Conservation (phyloP, 441 rosid genomes). For the Sinapis alba region DNA sequence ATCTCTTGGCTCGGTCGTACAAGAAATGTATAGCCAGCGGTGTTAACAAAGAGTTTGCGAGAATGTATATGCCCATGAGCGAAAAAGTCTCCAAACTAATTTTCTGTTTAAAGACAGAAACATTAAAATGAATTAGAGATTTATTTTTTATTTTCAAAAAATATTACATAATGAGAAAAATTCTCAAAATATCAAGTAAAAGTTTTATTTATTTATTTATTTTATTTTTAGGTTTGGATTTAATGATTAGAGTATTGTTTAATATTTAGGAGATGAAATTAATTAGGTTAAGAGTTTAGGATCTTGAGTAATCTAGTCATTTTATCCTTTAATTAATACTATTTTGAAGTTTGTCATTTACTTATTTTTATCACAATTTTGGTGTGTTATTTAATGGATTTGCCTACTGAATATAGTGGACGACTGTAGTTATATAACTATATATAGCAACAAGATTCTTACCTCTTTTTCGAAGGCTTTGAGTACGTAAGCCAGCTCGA, state of each 20-base stretch:
- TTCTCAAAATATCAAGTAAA: background rate
- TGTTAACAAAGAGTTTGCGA: constrained; percentile 31
- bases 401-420: background rate
- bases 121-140: background rate
- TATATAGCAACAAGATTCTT: constrained; percentile 16
- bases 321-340: background rate
- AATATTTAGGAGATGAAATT: background rate
- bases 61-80: constrained; percentile 12
- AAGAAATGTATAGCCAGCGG: constrained; percentile 46
- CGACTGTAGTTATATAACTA: background rate
- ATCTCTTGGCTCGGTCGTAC: constrained; percentile 48
- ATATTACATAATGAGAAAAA: background rate
- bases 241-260: background rate
- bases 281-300: background rate
- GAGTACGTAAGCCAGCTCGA: constrained; percentile 38
- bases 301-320: background rate
- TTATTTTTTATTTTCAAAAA: background rate
- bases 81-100: constrained; percentile 19
- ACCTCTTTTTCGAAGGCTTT: constrained; percentile 26
- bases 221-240: background rate
- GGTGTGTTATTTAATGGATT: background rate
- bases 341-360: background rate
- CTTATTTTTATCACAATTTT: background rate
- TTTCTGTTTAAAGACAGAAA: constrained; percentile 20
- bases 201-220: too few relatives aligned